A percentile compares a stretch with the other conserved stretches of the same genome.
phyloP scores from a whole-genome alignment of 164 flowering plant genomes.

The Macadamia integrifolia region DNA sequence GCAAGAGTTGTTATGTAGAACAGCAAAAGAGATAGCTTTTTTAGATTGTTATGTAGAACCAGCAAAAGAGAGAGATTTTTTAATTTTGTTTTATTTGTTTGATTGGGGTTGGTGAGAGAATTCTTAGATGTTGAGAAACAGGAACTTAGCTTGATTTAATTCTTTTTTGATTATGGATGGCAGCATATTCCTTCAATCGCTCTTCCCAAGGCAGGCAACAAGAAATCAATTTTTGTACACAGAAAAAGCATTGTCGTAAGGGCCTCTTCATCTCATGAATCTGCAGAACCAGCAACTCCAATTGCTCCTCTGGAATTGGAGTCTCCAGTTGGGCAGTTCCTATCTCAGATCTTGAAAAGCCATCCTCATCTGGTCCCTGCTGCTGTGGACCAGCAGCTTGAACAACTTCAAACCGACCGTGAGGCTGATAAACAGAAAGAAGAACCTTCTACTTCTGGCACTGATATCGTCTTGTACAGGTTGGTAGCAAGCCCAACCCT shows the following conservation, averaged over 20 bases:
- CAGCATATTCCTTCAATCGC: conserved; percentile 26
- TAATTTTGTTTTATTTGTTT: neutral
- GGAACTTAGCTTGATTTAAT: neutral
- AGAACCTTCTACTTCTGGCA: conserved; percentile 59
- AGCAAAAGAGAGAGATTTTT: neutral
- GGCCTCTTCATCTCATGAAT: conserved; percentile 43
- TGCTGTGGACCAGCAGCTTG: conserved; percentile 93
- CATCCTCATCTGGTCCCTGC: conserved; percentile 95
- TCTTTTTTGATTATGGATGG: conserved; percentile 7
- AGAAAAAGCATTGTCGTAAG: conserved; percentile 31
- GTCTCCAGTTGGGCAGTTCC: conserved; percentile 82
- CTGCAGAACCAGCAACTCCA: conserved; percentile 29
- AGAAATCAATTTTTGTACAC: conserved; percentile 17
- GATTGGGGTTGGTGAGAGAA: too few relatives aligned
- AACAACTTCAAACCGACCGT: conserved; percentile 76
- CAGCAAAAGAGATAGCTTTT: neutral
- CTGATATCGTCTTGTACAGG: conserved; percentile 87
- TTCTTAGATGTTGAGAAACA: neutral
- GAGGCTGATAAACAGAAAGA: conserved; percentile 60
- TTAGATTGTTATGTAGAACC: too few relatives aligned
- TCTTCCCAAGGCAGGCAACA: conserved; percentile 21
- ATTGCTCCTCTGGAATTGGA: conserved; percentile 88
- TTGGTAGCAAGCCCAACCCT: conserved; percentile 9
- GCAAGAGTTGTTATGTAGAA: neutral
- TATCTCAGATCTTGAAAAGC: conserved; percentile 67